Evolutionary conservation across 2,329 filamentous ascomycete species (phyloP).

Genomic region (Apiospora koreana): DNA sequence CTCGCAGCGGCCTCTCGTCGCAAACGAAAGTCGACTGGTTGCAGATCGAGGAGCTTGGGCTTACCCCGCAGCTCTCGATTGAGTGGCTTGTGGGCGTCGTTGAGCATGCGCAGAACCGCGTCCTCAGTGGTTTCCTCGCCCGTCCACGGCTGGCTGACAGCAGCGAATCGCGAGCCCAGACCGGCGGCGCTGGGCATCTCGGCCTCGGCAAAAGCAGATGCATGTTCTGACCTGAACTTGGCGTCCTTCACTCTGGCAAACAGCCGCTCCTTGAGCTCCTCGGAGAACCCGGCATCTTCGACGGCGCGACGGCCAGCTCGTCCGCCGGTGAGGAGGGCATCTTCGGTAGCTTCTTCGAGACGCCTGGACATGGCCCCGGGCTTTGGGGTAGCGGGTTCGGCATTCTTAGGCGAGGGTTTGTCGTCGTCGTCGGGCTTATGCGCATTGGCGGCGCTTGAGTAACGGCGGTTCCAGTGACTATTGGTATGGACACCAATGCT

Average conservation of each 20-base stretch:
- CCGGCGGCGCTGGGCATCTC: conserved; percentile 60
- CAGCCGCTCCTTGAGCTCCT: conserved; percentile 61
- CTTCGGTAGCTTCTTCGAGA: conserved; percentile 64
- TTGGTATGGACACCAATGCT: background rate
- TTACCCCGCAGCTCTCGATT: conserved; percentile 48
- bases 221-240: conserved; percentile 53
- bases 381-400: background rate
- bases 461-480: background rate
- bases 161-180: conserved; percentile 67
- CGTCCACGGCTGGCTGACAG: conserved; percentile 67
- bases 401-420: background rate
- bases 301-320: conserved; percentile 59
- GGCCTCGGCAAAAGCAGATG: conserved; percentile 49
- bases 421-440: background rate
- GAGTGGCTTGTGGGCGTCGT: conserved; percentile 76
- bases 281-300: conserved; percentile 64
- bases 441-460: background rate
- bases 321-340: conserved; percentile 60
- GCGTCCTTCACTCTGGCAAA: conserved; percentile 58
- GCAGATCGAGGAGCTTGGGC: conserved; percentile 42
- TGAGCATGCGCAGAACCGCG: conserved; percentile 79
- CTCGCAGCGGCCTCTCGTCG: conserved; percentile 39
- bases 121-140: conserved; percentile 76
- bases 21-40: conserved; percentile 55
- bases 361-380: conserved; percentile 55